Evolutionary conservation across 257 asterid species (phyloP).

Genomic region (Ajuga chamaepitys): DNA sequence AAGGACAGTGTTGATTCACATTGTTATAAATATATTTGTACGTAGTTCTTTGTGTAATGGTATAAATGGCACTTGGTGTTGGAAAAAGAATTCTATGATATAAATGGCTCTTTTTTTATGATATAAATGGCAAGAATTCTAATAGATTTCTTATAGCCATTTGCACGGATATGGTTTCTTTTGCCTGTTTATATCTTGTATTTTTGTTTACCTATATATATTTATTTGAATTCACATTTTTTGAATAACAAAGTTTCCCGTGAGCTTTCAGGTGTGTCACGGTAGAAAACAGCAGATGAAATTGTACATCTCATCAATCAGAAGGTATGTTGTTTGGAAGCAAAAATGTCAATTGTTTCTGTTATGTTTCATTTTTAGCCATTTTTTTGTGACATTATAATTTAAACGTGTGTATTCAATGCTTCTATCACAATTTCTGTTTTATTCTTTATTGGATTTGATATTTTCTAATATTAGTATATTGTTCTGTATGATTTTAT

Average conservation of each 20-base stretch:
- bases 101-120: too few species aligned
- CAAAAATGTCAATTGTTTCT: too few species aligned
- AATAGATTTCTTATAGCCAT: neutral
- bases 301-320: neutral
- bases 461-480: too few species aligned
- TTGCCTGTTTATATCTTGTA: too few species aligned
- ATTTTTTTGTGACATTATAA: too few species aligned
- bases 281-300: neutral
- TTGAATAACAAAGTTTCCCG: too few species aligned
- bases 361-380: neutral
- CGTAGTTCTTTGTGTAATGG: neutral
- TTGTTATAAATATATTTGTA: too few species aligned
- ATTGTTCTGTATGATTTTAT: neutral
- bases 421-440: neutral
- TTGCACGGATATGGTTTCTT: neutral
- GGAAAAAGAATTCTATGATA: too few species aligned
- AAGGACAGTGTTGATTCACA: too few species aligned
- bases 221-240: too few species aligned
- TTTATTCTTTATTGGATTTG: too few species aligned
- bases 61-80: neutral
- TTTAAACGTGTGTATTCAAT: neutral
- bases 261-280: neutral
- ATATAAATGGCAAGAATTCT: neutral
- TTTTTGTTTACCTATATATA: too few species aligned
- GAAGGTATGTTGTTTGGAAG: neutral